Evolutionary conservation across 352 stramenopile species (phyloP), one percentile per base, ranked within the genome.

Genomic region (Phytophthora idaei): DNA sequence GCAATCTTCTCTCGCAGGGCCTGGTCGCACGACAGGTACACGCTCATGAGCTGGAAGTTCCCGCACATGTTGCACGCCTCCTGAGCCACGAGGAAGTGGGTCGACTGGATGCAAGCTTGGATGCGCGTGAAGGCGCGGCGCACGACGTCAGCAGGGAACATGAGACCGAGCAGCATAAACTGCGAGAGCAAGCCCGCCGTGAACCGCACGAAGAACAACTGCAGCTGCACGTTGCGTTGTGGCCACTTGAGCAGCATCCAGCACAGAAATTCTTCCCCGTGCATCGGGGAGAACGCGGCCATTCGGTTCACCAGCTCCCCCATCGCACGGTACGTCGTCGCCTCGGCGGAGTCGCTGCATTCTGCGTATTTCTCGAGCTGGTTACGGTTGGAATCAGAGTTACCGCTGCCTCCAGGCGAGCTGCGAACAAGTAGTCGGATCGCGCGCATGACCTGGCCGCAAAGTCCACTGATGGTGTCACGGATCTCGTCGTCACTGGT

Each of bases 231-330:
- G 62, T 89, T 89, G 50, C 84, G 77, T 48, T 77, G 71, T 4
- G 86, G 86, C 86, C 86, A 94, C 58, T 90, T 91, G 32, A 71
- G 73, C 21, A 94, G 45, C 74, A 93, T 84, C 80, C 84, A 92
- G 9, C 69, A 60, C 29, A 94, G 53, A 15, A 92, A 80, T 10
- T 80, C 64, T 47, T 92, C 73, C 21, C 82, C 84, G 41, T 93
- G 83, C 25, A 75, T 69, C 1, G 84, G 83, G 3, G 81, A 93
- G 58, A 92, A 86, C 21, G 74, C 58, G 0, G 78, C 70, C 45
- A 94, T 76, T 11, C 73, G 71, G 54, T 80, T 80, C n/a, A 94
- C 62, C n/a, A 93, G 62, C 34, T 90, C 78, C 1, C 77, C 79
- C 32, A 93, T 73, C 0, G 76, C 77, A 7, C 70, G 66, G 73